Evolutionary conservation across 192 early-diverging fungal species (phyloP).

Genomic region (Diversispora eburnea): DNA sequence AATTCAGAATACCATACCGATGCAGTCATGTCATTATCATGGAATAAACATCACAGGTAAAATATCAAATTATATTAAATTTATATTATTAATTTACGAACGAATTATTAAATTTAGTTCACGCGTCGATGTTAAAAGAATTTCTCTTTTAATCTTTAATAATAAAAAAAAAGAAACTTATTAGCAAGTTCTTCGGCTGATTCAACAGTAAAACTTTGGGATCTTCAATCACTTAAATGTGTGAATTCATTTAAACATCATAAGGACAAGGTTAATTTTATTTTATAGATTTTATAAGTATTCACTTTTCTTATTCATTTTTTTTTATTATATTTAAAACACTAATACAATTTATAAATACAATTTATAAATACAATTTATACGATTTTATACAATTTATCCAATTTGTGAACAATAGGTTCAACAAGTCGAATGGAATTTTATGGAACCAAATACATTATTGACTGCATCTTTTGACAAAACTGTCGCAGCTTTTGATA

Average conservation of each 20-base stretch:
- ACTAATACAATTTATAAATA: slow-evolving; percentile 8
- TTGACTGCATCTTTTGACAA: slow-evolving; percentile 92
- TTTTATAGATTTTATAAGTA: too few species aligned
- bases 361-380: too few species aligned
- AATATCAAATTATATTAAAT: not conserved
- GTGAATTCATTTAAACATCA: slow-evolving; percentile 84
- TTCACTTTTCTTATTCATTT: too few species aligned
- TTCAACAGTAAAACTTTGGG: slow-evolving; percentile 98
- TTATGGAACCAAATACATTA: slow-evolving; percentile 78
- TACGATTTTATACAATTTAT: too few species aligned
- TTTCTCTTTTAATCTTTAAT: not conserved
- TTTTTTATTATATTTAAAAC: not conserved
- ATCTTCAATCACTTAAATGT: slow-evolving; percentile 68
- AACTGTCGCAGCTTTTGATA: slow-evolving; percentile 83
- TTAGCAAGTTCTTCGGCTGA: slow-evolving; percentile 94
- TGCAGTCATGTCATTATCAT: slow-evolving; percentile 91
- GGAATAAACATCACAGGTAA: slow-evolving; percentile 74
- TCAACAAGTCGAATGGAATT: slow-evolving; percentile 90
- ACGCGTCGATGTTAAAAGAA: not conserved
- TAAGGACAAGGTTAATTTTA: slow-evolving; percentile 64
- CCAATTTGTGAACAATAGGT: slow-evolving; percentile 37
- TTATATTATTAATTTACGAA: not conserved
- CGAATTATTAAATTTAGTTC: too few species aligned
- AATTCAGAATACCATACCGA: slow-evolving; percentile 88
- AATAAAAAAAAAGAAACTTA: slow-evolving; percentile 46